Base-by-base conservation (phyloP, 768 basidiomycete species). In the Trametes sanguinea region DNA sequence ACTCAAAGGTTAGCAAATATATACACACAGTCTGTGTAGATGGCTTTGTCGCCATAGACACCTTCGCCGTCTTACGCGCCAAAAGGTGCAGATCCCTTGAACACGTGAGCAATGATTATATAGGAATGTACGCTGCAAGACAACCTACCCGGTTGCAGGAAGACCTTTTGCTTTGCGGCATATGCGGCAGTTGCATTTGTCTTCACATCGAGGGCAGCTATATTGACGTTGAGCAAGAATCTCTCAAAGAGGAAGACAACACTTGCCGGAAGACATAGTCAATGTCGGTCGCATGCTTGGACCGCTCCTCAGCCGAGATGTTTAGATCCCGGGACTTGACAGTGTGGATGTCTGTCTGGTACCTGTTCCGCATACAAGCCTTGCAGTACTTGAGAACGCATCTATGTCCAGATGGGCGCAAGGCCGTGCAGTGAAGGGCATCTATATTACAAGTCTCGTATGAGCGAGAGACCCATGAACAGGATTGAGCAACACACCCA, bases 161-260 rank as follows among this genome's bases (percentile, higher is more conserved):
- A 87, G 74, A 22, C 88, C 88, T 69, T 84, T 79, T 14, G 81
- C 76, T 72, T 86, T 89, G 60, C 85, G 81, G 73, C 90, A 92
- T 4, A 70, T 72, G 44, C 80, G 77, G 64, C 90, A 92, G 70
- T 85, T 89, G 73, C 90, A 92, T 9, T 78, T 74, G 65, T 81
- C 84, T 53, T 80, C 75, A 61, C 90, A 92, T 66, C 79, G 82
- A 4, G 88, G 88, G 65, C 90, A 92, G 70, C 89, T 92, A 64
- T 30, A 46, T 53, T 40, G 16, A 4, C 2, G 10, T 16, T 47
- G 32, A 47, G 51, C 40, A 29, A 30, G 30, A 30, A 39, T 6
- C 2, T 27, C 10, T 35, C 3, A 50, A 6, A 17, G 6, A 6
- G 45, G 0, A 52, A 1, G 4, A 35, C 4, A 33, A n/a, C 4